Percentiles rank a stretch among this genome's conserved stretches.
phyloP scores from a whole-genome alignment of 805 yeast species.

The Jamesozyma rosinii region DNA sequence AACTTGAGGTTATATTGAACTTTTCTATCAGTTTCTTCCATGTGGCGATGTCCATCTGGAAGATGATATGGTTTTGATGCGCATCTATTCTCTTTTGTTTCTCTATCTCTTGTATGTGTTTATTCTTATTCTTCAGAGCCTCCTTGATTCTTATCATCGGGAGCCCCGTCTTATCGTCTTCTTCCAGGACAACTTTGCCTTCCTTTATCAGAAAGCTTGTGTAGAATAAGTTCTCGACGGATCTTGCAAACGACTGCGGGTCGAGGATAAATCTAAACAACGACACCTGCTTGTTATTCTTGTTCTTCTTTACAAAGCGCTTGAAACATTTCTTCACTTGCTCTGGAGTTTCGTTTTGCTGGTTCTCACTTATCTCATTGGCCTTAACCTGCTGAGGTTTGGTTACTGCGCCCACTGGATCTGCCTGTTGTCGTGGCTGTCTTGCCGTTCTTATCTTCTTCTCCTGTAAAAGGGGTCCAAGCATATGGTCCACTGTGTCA shows the following conservation, averaged over 20 bases:
- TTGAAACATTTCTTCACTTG: conserved; percentile 50
- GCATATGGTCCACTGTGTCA: conserved; percentile 47
- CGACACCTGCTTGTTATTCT: conserved; percentile 36
- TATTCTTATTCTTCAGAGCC: conserved; percentile 21
- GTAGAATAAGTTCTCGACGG: conserved; percentile 78
- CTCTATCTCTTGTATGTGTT: conserved; percentile 17
- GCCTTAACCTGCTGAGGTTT: conserved; percentile 38
- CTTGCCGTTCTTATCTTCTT: conserved; percentile 33
- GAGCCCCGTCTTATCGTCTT: conserved; percentile 40
- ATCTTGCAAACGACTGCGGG: conserved; percentile 66
- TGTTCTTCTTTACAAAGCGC: conserved; percentile 30
- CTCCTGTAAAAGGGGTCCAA: conserved; percentile 63
- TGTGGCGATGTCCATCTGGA: conserved; percentile 55
- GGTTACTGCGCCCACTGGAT: conserved; percentile 29
- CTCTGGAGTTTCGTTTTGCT: conserved; percentile 54
- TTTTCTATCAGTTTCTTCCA: conserved; percentile 53
- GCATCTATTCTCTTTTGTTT: conserved; percentile 22
- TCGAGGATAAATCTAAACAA: conserved; percentile 62
- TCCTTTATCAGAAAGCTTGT: conserved; percentile 73
- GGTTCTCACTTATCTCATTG: conserved; percentile 37
- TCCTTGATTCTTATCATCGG: conserved; percentile 35
- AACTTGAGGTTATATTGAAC: conserved; percentile 41
- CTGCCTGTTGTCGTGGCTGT: conserved; percentile 36
- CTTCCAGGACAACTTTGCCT: conserved; percentile 50
- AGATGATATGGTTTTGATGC: conserved; percentile 53